Conservation (phyloP, 2,329 filamentous ascomycete species). For the Gremmenia infestans region DNA sequence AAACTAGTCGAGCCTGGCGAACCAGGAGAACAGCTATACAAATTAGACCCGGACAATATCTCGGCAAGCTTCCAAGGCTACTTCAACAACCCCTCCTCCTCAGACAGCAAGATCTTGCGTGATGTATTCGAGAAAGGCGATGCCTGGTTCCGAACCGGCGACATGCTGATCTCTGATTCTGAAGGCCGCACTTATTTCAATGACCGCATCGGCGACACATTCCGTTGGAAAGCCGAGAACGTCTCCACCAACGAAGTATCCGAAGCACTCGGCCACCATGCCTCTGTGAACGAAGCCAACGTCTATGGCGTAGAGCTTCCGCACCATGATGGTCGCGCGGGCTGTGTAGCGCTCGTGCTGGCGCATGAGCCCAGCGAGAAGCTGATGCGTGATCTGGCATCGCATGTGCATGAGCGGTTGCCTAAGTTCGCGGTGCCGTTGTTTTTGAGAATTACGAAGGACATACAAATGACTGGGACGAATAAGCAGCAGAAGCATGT, state of each 20-base stretch:
- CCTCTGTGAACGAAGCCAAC: constrained; percentile 69
- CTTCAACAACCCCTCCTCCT: constrained; percentile 67
- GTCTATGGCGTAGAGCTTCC: constrained; percentile 80
- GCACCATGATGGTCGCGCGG: constrained; percentile 76
- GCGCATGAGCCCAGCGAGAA: constrained; percentile 42
- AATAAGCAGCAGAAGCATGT: constrained; percentile 83
- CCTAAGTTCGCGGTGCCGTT: constrained; percentile 73
- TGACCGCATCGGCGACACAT: constrained; percentile 75
- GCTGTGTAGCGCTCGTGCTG: constrained; percentile 68
- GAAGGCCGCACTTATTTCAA: constrained; percentile 75
- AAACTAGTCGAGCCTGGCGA: constrained; percentile 51
- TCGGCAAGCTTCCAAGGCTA: constrained; percentile 73
- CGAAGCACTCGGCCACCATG: constrained; percentile 64
- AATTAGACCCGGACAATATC: constrained; percentile 61
- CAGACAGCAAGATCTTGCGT: constrained; percentile 66
- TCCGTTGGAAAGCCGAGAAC: constrained; percentile 79
- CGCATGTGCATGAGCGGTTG: constrained; percentile 51
- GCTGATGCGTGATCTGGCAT: constrained; percentile 54
- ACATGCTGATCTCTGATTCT: constrained; percentile 65
- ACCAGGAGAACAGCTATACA: constrained; percentile 70
- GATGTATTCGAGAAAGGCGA: constrained; percentile 72
- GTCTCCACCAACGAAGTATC: constrained; percentile 78
- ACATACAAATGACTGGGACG: constrained; percentile 69
- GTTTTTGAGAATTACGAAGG: constrained; percentile 64
- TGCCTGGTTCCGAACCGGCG: constrained; percentile 79